Evolutionary conservation across 2,329 filamentous ascomycete genomes (phyloP).

Genomic region (Cladosporium sp.): DNA sequence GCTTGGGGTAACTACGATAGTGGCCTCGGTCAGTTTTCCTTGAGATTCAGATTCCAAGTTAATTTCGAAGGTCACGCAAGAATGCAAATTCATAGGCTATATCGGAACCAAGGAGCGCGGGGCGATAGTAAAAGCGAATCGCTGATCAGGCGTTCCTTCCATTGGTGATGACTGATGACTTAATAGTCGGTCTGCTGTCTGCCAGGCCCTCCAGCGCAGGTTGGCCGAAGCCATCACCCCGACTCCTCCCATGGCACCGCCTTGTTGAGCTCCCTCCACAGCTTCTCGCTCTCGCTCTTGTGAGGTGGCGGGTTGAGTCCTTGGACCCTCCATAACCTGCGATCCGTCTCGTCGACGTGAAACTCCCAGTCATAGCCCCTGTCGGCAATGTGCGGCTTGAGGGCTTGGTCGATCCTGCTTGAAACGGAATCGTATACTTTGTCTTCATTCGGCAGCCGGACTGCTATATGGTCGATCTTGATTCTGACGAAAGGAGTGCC

Average conservation of each 20-base stretch:
- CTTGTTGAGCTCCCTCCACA: conserved; percentile 30
- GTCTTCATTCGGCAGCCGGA: conserved; percentile 19
- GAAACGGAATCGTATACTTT: conserved; percentile 20
- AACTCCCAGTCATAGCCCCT: conserved; percentile 45
- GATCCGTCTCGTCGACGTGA: conserved; percentile 40
- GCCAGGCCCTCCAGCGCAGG: too few relatives aligned
- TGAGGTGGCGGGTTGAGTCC: conserved; percentile 36
- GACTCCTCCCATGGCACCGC: conserved; percentile 17
- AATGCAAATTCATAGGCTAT: too few relatives aligned
- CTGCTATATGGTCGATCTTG: conserved; percentile 32
- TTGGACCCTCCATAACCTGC: conserved; percentile 43
- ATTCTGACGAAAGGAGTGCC: conserved; percentile 36
- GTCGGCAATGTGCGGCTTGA: conserved; percentile 40
- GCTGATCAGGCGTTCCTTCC: too few relatives aligned
- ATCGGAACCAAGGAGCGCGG: too few relatives aligned
- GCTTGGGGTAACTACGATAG: too few relatives aligned
- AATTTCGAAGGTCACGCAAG: too few relatives aligned
- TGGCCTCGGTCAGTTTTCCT: too few relatives aligned
- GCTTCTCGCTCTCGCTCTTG: conserved; percentile 33
- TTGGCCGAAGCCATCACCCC: too few relatives aligned
- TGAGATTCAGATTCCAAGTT: too few relatives aligned
- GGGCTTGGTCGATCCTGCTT: conserved; percentile 26
- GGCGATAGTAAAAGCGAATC: too few relatives aligned
- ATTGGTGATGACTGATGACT: too few relatives aligned
- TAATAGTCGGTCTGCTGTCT: too few relatives aligned